Conservation (phyloP, 371 early-diverging fungal genomes). For the Mucor saturninus region DNA sequence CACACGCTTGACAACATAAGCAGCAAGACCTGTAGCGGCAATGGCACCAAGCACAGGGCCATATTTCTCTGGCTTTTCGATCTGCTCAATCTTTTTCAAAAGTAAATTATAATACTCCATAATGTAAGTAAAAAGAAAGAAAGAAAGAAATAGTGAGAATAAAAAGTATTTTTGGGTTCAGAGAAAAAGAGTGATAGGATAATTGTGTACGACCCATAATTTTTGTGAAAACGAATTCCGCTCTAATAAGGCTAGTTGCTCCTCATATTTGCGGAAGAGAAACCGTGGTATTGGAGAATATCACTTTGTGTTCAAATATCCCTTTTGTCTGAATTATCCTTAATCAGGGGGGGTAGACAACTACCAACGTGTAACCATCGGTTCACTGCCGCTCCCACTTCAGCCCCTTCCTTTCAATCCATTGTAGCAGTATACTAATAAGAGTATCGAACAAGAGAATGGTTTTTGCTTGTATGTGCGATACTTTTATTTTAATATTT, state of each 20-base stretch:
- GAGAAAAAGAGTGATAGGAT: not conserved
- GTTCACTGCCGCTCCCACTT: no score
- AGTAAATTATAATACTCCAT: slow-evolving; percentile 4
- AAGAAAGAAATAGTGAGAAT: not conserved
- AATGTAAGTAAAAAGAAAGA: not conserved
- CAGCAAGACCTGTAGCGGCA: slow-evolving; percentile 1
- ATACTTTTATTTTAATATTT: not conserved
- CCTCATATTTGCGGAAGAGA: no score
- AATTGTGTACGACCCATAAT: not conserved
- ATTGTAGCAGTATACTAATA: no score
- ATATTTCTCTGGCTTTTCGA: slow-evolving; percentile 2
- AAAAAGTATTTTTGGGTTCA: not conserved
- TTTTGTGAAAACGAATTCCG: no score
- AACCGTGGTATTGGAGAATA: no score
- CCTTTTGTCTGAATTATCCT: slow-evolving; percentile 6
- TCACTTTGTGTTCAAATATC: not conserved
- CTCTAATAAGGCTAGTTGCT: no score
- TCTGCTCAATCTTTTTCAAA: slow-evolving; percentile 1
- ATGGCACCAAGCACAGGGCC: slow-evolving; percentile 6
- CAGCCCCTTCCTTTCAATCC: no score
- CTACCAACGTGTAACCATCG: no score
- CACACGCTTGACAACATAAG: not conserved
- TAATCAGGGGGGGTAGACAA: no score
- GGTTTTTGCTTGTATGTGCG: no score
- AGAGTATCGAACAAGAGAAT: no score